Evolutionary conservation across 148 eudicot species (phyloP).

Genomic region (Chenopodium quinoa): DNA sequence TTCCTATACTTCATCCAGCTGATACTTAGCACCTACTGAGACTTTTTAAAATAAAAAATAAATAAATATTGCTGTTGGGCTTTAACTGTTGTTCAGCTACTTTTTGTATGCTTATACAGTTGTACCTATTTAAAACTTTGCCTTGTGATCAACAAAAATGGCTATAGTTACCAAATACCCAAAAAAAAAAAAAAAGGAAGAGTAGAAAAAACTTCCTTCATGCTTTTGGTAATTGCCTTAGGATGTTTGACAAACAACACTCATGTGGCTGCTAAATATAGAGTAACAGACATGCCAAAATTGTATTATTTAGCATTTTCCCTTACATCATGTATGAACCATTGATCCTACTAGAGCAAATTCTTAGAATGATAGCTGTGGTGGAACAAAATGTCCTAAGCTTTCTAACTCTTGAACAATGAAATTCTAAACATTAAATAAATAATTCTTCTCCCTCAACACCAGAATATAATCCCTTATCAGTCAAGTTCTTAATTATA

Average conservation of each 20-base stretch:
- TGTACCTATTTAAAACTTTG: no score
- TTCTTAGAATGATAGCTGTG: not conserved
- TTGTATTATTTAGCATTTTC: not conserved
- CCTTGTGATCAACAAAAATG: no score
- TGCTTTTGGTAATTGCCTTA: not conserved
- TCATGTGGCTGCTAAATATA: not conserved
- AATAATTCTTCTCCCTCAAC: not conserved
- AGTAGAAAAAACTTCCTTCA: no score
- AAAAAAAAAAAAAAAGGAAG: no score
- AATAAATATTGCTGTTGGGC: no score
- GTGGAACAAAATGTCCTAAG: not conserved
- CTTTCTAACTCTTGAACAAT: not conserved
- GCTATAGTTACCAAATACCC: no score
- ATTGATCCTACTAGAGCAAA: not conserved
- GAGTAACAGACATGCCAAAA: not conserved
- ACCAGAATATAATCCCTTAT: not conserved
- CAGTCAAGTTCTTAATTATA: not conserved
- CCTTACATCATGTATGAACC: not conserved
- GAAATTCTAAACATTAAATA: no score
- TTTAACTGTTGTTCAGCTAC: no score
- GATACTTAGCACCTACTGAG: no score
- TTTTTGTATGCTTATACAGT: no score
- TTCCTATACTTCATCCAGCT: not conserved
- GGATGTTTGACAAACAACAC: not conserved
- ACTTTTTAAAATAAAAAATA: no score